Base-by-base conservation (phyloP, 306 rosid genomes). In the Dalbergia cochinchinensis region DNA sequence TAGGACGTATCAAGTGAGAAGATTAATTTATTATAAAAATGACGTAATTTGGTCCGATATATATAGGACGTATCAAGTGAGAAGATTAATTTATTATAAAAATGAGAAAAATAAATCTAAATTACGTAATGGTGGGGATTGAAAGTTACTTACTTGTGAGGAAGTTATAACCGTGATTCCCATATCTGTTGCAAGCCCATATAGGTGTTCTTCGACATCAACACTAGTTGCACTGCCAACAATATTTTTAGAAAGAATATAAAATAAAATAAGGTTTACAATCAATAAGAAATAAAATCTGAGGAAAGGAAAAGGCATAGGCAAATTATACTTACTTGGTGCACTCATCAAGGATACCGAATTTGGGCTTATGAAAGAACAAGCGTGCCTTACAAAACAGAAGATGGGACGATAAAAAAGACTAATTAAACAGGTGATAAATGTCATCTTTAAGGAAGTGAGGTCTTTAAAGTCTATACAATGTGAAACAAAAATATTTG, bases 291-390 rank as follows among this genome's bases (percentile, higher is more conserved):
- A 35, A 73, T 15, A n/a, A 26, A 35, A 18, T 31, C 50, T 48
- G 9, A 11, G 48, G 55, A 55, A 31, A 75, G 44, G 51, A 58
- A 73, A 73, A 58, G 70, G 79, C 42, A 62, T 18, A 53, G 55
- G 45, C 19, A 65, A 26, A 61, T 12, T 50, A 88, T 66, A 77
- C 97, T 6, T 89, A 93, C 97, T 93, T 93, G 86, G 97, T 93
- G 85, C 97, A 93, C 83, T 93, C 97, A 62, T 93, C 97, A 57
- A 93, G 97, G 85, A 93, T 93, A 18, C 89, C 96, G 50, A 91
- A 93, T 76, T 84, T 91, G 61, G 97, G 97, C 81, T 87, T 89
- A 83, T 93, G 97, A 85, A 93, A 93, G 87, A 93, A 93, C 71
- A 93, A 73, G 80, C 97, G 97, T 13, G 97, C 97, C 97, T 92